Percentiles rank a stretch among this genome's conserved stretches.
Conservation (phyloP, 352 stramenopile species). For the Globisporangium carolinianum region DNA sequence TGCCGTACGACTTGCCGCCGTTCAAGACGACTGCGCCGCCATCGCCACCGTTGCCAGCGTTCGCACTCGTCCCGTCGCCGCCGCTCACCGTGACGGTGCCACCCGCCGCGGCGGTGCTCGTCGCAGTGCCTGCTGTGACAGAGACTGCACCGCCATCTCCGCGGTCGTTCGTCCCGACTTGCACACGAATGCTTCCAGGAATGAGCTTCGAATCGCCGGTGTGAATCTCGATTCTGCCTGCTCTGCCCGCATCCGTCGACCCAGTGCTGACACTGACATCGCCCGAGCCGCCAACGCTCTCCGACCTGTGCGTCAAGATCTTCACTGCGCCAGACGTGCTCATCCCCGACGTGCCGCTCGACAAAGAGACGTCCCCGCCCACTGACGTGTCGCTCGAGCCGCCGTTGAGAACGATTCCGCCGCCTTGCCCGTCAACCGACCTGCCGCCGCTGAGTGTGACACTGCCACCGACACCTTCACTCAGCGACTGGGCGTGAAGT, state of each 20-base stretch:
- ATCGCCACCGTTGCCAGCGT: slow-evolving; percentile 65
- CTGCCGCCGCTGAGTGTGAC: slow-evolving; percentile 27
- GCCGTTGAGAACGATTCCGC: slow-evolving; percentile 24
- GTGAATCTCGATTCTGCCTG: slow-evolving; percentile 33
- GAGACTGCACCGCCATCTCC: slow-evolving; percentile 46
- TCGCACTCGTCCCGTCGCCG: slow-evolving; percentile 53
- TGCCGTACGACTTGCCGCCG: slow-evolving; percentile 46
- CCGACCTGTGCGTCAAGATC: slow-evolving; percentile 28
- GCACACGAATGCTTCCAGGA: slow-evolving; percentile 31
- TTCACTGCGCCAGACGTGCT: slow-evolving; percentile 37
- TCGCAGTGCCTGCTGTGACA: slow-evolving; percentile 42
- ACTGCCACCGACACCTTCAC: slow-evolving; percentile 25
- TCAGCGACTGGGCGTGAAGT: slow-evolving; percentile 20
- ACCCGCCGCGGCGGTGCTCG: slow-evolving; percentile 37
- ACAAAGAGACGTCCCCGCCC: slow-evolving; percentile 29
- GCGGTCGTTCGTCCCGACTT: slow-evolving; percentile 31
- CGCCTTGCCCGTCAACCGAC: slow-evolving; percentile 31
- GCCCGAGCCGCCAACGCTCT: slow-evolving; percentile 37
- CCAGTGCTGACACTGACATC: slow-evolving; percentile 29
- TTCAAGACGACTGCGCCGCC: slow-evolving; percentile 40
- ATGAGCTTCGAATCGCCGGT: slow-evolving; percentile 34
- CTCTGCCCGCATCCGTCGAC: slow-evolving; percentile 21
- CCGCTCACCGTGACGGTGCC: slow-evolving; percentile 37
- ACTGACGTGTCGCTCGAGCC: slow-evolving; percentile 33
- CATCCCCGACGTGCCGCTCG: slow-evolving; percentile 34